Base-by-base conservation (phyloP, 208 protist species). In the Acanthamoeba healyi region DNA sequence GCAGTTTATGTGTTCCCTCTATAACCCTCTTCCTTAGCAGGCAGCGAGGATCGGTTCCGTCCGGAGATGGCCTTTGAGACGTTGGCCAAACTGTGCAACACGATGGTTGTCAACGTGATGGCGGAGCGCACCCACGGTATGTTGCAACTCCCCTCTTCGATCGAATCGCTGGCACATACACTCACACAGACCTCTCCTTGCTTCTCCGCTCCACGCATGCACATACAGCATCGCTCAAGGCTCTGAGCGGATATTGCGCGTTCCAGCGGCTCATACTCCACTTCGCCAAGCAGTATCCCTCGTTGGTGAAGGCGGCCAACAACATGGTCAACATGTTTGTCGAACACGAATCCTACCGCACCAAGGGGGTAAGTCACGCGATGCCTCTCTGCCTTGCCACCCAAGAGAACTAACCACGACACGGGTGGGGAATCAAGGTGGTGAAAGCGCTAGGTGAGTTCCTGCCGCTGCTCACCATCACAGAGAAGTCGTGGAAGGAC, bases 241-340 rank as follows among this genome's bases (percentile, higher is more conserved):
- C 65, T 74, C 65, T 74, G 36, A 74, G 65, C 65, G 65, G 65
- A 17, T 74, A 74, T 17, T 74, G 65, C 65, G 65, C 65, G 32
- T 74, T 74, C 36, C 65, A 74, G 65, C 65, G 65, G 65, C 65
- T 74, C 15, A 10, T 74, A 14, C n/a, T 74, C 36, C 65, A 74
- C 65, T 74, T 42, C 38, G 65, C 65, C 32, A 74, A 74, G 36
- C 65, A 74, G 36, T 74, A 74, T 17, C 65, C 65, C 10, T 74
- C 65, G n/a, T 17, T 74, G 65, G 65, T 38, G 10, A 42, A 74
- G 36, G 9, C 65, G 9, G 26, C 65, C n/a, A 74, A 40, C 65
- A 74, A 10, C 65, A 74, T 74, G 65, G 65, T 74, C n/a, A 29
- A 74, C 36, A 74, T 74, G 65, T 74, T 74, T 38, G 65, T 74